These are phyloP conservation scores for Fusarium avenaceum DNA, from an alignment of 2,329 filamentous ascomycete species.

Conservation along the genomic window DNA sequence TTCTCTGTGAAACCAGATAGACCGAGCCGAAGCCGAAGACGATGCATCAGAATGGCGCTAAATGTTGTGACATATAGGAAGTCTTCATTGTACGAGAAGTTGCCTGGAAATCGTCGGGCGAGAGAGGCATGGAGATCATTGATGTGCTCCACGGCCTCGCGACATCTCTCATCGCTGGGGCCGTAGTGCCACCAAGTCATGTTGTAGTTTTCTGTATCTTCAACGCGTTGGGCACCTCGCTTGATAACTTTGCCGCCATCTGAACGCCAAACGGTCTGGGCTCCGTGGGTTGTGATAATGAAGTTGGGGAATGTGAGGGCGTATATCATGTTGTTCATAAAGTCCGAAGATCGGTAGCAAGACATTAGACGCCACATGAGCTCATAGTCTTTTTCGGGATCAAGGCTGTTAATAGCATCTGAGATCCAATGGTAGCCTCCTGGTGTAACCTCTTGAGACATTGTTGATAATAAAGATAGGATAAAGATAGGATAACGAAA, in stretches of 20 bases:
- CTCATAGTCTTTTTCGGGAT: conserved; percentile 11
- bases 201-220: conserved; percentile 12
- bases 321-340: conserved; percentile 16
- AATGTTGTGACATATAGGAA: conserved; percentile 1
- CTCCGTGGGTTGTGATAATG: background rate
- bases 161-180: background rate
- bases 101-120: background rate
- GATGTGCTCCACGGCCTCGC: background rate
- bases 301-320: conserved; percentile 5
- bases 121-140: conserved; percentile 8
- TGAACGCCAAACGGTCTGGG: conserved; percentile 7
- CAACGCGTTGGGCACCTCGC: background rate
- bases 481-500: too few species aligned
- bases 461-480: too few species aligned
- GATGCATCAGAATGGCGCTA: conserved; percentile 3
- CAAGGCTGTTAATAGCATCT: background rate
- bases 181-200: conserved; percentile 20
- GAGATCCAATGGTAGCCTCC: conserved; percentile 9
- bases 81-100: conserved; percentile 7
- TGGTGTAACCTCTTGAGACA: background rate
- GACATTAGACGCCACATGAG: conserved; percentile 17
- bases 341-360: conserved; percentile 2
- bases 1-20: conserved; percentile 4
- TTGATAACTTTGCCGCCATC: conserved; percentile 13
- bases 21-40: background rate